Conservation (phyloP, 257 asterid genomes). For the Nemophila menziesii region DNA sequence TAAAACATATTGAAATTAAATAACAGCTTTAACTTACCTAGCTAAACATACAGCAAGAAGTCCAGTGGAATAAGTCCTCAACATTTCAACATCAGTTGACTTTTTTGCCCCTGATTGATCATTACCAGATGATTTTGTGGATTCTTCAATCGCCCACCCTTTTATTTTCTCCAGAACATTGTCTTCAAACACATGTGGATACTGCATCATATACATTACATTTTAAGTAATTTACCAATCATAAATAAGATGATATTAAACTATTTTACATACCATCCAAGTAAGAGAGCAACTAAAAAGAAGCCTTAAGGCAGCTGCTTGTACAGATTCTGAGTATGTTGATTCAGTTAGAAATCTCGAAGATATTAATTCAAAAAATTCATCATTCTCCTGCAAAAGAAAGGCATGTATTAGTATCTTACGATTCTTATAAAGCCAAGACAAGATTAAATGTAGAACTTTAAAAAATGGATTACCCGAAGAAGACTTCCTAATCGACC, state of each 20-base stretch:
- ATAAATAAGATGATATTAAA: conserved; percentile 5
- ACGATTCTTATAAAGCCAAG: conserved; percentile 3
- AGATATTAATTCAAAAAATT: conserved; percentile 80
- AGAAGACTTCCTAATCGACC: conserved; percentile 90
- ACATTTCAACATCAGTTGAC: conserved; percentile 64
- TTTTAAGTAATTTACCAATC: conserved; percentile 15
- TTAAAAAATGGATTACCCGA: conserved; percentile 37
- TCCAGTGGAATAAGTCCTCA: conserved; percentile 72
- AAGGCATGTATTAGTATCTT: conserved; percentile 8
- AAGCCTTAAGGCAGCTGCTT: conserved; percentile 82
- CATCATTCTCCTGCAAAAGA: conserved; percentile 81
- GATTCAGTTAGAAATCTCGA: conserved; percentile 58
- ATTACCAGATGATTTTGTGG: conserved; percentile 37
- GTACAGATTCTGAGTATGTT: conserved; percentile 55
- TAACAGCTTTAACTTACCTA: conserved; percentile 30
- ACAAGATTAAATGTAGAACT: not conserved
- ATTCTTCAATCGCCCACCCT: conserved; percentile 88
- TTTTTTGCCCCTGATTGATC: conserved; percentile 56
- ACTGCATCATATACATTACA: conserved; percentile 42
- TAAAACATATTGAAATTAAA: not conserved
- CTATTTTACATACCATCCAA: conserved; percentile 49
- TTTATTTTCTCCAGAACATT: conserved; percentile 64
- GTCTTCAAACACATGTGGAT: conserved; percentile 89
- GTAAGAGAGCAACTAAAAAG: conserved; percentile 85
- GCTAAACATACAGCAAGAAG: conserved; percentile 87